Base-by-base conservation (phyloP, 306 rosid species). In the Fagus crenata region DNA sequence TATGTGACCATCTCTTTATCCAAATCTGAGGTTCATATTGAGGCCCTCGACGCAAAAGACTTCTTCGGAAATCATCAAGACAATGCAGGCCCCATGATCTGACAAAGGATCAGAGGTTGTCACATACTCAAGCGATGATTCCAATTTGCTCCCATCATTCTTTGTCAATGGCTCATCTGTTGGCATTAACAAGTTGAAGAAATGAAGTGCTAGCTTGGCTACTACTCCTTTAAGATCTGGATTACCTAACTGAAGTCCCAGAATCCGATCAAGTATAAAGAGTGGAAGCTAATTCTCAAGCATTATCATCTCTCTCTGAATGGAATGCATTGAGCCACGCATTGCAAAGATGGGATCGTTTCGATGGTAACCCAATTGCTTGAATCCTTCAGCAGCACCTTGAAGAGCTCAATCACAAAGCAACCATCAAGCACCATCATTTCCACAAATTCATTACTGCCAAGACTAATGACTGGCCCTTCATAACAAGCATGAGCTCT, bases 251-350 rank as follows among this genome's bases (percentile, higher is more conserved):
- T 92, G 97, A 79, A 86, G 76, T 17, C 84, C n/a, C 53, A 92
- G 67, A 42, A 92, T 88, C 61, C 81, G 84, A 67, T 89, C 96
- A 2, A 95, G 87, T 36, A 89, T 73, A 65, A 92, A 89, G 68
- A 92, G 79, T 0, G 97, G 97, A 36, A 95, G 85, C 82, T 95
- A 97, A 74, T 92, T 95, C 80, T 95, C 98, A 0, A 95, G 83
- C 97, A 92, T 92, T 71, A 95, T 92, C 97, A 95, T 95, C 22
- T 95, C 97, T 63, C 97, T 81, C 64, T 88, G 97, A 81, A 90
- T 92, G 59, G 97, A 87, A 78, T 95, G 98, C 96, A 90, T 92
- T 0, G 95, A 81, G 36, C 98, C 96, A 58, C 97, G 90, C 90
- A 89, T 90, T n/a, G 95, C 98, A 1, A 95, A 95, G 73, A 92